Evolutionary conservation across 352 stramenopile species (phyloP).

Genomic region (Globisporangium radiosum): DNA sequence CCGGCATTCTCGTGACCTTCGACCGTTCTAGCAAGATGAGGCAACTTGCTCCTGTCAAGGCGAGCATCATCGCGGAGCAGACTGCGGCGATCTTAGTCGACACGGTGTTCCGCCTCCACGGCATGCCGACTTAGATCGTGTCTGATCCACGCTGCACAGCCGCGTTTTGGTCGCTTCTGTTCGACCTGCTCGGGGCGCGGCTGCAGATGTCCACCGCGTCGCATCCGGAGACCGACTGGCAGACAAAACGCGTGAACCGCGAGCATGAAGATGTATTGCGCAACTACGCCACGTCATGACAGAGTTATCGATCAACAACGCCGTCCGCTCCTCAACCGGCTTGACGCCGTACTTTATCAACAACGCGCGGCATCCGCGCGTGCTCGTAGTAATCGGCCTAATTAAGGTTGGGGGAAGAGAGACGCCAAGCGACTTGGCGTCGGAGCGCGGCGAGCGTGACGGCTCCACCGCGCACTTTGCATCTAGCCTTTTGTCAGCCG

Average conservation of each 20-base stretch:
- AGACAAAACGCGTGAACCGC: constrained; percentile 10
- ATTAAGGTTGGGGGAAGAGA: no score
- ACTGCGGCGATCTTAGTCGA: constrained; percentile 22
- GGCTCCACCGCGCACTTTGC: no score
- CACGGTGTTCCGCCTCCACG: constrained; percentile 14
- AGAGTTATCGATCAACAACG: constrained; percentile 22
- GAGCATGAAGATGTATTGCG: constrained; percentile 1
- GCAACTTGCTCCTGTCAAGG: constrained; percentile 8
- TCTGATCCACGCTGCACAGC: constrained; percentile 7
- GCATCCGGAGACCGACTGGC: constrained; percentile 13
- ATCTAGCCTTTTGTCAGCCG: no score
- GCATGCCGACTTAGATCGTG: constrained; percentile 13
- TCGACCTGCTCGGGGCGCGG: not conserved
- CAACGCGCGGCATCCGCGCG: not conserved
- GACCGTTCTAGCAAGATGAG: constrained; percentile 25
- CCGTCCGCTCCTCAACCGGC: not conserved
- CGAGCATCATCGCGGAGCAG: constrained; percentile 12
- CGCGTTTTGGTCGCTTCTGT: not conserved
- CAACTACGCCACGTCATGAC: constrained; percentile 5
- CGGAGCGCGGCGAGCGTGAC: no score
- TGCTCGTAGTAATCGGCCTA: not conserved
- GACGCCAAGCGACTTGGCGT: no score
- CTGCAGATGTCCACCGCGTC: constrained; percentile 5
- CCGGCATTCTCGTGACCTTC: constrained; percentile 19
- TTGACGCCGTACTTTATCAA: not conserved